Conservation (phyloP, 2,329 filamentous ascomycete genomes). For the Fusarium azukiicola region DNA sequence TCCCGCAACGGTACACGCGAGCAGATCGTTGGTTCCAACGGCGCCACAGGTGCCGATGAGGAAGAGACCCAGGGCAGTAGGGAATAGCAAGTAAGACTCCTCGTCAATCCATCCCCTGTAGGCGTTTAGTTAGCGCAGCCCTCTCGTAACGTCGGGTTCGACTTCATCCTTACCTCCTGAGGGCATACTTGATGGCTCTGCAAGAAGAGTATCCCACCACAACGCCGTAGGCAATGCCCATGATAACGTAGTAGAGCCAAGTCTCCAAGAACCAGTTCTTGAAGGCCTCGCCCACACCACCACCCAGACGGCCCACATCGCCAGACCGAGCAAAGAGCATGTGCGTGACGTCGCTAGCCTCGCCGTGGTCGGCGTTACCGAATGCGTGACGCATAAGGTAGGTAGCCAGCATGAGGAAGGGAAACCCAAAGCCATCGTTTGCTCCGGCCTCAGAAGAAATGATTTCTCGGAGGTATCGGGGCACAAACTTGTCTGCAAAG, state of each 20-base stretch:
- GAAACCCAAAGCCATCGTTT: constrained; percentile 82
- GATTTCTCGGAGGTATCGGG: constrained; percentile 77
- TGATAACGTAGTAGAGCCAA: constrained; percentile 78
- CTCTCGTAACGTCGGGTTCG: neutral
- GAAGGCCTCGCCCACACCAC: constrained; percentile 73
- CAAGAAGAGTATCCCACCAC: constrained; percentile 72
- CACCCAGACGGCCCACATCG: constrained; percentile 73
- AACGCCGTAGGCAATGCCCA: constrained; percentile 74
- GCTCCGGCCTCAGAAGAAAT: constrained; percentile 81
- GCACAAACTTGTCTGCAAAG: constrained; percentile 79
- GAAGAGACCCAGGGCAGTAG: constrained; percentile 76
- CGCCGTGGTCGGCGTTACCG: constrained; percentile 49
- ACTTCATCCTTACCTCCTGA: constrained; percentile 55
- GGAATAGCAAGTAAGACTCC: constrained; percentile 75
- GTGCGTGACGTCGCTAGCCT: constrained; percentile 2
- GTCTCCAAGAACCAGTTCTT: constrained; percentile 80
- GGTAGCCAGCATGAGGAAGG: constrained; percentile 78
- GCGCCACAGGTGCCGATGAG: constrained; percentile 77
- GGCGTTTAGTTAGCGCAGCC: constrained; percentile 8
- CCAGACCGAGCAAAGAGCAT: constrained; percentile 50
- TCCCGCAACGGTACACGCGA: constrained; percentile 81
- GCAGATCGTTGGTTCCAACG: constrained; percentile 79
- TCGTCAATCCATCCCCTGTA: constrained; percentile 75
- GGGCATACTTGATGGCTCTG: constrained; percentile 68
- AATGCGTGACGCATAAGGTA: constrained; percentile 78